These are phyloP conservation scores for Chlorella variabilis DNA, from an alignment of 163 green algal genomes.

Conservation along the genomic window DNA sequence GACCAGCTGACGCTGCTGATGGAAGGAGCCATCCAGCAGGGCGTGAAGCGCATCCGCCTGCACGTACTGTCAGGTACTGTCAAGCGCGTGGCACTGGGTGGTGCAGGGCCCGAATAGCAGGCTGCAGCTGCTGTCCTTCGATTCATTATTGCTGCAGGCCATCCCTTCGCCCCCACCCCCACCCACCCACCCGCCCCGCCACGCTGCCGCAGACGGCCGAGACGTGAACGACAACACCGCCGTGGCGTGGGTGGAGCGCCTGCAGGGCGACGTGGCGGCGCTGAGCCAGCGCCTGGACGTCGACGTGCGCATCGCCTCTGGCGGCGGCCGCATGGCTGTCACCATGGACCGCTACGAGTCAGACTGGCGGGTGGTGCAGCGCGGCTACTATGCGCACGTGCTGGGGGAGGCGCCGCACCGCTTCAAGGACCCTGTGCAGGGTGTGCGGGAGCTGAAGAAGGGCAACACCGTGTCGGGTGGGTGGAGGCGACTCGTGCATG, in stretches of 20 bases:
- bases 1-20: conserved; percentile 81
- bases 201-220: conserved; percentile 77
- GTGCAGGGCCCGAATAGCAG: too few relatives aligned
- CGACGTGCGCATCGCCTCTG: conserved; percentile 89
- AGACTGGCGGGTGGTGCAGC: conserved; percentile 93
- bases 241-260: conserved; percentile 38
- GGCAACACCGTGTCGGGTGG: conserved; percentile 56
- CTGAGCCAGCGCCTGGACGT: conserved; percentile 39
- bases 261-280: conserved; percentile 57
- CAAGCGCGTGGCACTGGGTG: too few relatives aligned
- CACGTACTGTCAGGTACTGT: conserved; percentile 80
- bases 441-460: conserved; percentile 34
- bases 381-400: conserved; percentile 93
- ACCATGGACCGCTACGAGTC: conserved; percentile 87
- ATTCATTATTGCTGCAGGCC: neutral
- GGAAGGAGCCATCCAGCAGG: conserved; percentile 70
- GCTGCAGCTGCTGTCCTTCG: neutral
- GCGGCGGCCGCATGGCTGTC: conserved; percentile 92
- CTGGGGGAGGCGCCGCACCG: conserved; percentile 87
- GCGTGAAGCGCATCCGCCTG: conserved; percentile 84
- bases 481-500: neutral
- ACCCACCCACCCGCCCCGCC: neutral
- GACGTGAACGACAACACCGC: conserved; percentile 86
- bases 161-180: neutral
- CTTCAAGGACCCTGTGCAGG: conserved; percentile 74